Base-by-base conservation (phyloP, 345 rosid species). In the Heritiera littoralis region DNA sequence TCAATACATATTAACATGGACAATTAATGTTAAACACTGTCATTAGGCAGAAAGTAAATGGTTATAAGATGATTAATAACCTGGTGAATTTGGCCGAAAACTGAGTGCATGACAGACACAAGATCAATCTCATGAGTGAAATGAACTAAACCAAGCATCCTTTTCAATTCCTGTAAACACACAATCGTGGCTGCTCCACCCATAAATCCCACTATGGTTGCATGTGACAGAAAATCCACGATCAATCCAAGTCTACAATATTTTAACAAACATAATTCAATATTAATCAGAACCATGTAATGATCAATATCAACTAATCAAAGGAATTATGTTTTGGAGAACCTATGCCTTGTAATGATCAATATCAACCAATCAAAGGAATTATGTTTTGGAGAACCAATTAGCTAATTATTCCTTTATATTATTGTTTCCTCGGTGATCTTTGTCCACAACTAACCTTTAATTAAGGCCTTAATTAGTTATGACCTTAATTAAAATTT, bases 141-240 rank as follows among this genome's bases (percentile, higher is more conserved):
- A 78, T 82, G 95, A 49, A 77, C 87, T 41, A 96, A 86, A 6
- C 99, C 98, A n/a, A 96, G 89, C 32, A 96, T 86, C 76, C 98
- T 94, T 80, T 94, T 96, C 1, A 96, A 89, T 84, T 96, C 98
- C 76, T 96, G 99, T 46, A 96, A 89, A 66, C 93, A 90, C 52
- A 97, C 98, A 20, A 97, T 97, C 7, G 98, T 92, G 18, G 99
- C 99, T 80, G 98, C 99, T 80, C 99, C 99, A 51, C 87, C 97
- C 99, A 92, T 94, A 85, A 96, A 96, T 20, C 99, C 99, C 68
- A 96, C 95, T 86, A 96, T 92, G 23, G 98, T 90, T 83, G 98
- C 98, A 85, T 97, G 98, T 76, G 99, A 97, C 74, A 97, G 80
- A 83, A 97, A 91, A 70, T 92, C 99, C 92, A 97, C 98, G 20